Conservation (phyloP, 495 filamentous ascomycete genomes). For the Xylaria sp. region DNA sequence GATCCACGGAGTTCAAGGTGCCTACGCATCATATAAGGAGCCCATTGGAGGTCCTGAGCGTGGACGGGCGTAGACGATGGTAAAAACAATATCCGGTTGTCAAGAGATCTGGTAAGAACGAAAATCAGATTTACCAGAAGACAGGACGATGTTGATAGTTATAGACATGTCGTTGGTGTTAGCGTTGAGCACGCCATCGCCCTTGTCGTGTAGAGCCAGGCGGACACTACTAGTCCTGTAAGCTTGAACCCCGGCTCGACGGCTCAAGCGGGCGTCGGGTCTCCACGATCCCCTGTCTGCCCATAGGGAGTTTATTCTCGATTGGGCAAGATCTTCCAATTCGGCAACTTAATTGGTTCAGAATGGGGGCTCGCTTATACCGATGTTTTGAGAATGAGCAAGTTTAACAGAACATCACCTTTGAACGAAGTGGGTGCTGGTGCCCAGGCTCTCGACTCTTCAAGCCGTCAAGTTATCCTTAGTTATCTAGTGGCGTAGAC, state of each 20-base stretch:
- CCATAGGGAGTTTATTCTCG: background rate
- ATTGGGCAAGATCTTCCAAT: background rate
- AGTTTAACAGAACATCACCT: background rate
- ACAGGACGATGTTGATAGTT: slow-evolving; percentile 2
- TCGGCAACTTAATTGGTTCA: background rate
- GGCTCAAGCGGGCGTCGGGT: background rate
- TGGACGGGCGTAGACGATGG: background rate
- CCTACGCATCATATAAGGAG: background rate
- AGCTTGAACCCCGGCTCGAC: background rate
- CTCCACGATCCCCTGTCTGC: background rate
- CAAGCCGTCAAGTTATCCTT: background rate
- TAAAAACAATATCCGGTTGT: background rate
- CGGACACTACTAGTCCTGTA: background rate
- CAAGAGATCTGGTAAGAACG: background rate
- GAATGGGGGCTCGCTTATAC: background rate
- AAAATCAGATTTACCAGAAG: background rate
- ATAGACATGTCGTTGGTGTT: slow-evolving; percentile 7
- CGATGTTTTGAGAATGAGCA: background rate
- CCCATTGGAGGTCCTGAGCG: background rate
- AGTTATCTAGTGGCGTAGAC: background rate
- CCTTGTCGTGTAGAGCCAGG: slow-evolving; percentile 12
- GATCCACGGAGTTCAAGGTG: background rate
- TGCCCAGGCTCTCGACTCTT: background rate
- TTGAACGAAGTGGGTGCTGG: background rate
- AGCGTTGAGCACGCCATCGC: slow-evolving; percentile 30